Conservation (phyloP, 352 stramenopile species). For the Phytophthora agathidicida region DNA sequence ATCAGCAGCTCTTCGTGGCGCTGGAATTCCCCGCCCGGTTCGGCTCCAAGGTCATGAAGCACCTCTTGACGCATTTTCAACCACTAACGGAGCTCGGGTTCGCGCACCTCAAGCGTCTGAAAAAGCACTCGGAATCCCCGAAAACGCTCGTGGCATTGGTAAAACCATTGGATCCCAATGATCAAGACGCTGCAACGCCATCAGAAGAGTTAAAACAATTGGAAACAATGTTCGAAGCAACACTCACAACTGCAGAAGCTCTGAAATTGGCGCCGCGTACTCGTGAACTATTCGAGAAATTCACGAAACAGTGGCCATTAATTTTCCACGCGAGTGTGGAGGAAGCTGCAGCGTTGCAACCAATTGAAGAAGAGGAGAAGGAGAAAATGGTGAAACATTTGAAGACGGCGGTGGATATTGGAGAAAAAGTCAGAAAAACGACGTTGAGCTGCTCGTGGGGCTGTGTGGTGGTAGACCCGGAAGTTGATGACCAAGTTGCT, state of each 20-base stretch:
- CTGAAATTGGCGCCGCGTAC: conserved; percentile 63
- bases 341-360: conserved; percentile 39
- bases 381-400: conserved; percentile 35
- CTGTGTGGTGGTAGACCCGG: conserved; percentile 64
- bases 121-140: conserved; percentile 54
- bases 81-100: conserved; percentile 70
- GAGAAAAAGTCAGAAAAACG: conserved; percentile 13
- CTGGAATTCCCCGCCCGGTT: conserved; percentile 69
- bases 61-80: conserved; percentile 54
- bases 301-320: conserved; percentile 74
- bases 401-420: conserved; percentile 28
- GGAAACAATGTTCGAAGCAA: conserved; percentile 49
- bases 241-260: conserved; percentile 49
- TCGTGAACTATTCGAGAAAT: conserved; percentile 60
- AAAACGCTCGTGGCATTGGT: conserved; percentile 66
- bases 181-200: conserved; percentile 3
- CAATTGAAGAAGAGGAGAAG: conserved; percentile 49
- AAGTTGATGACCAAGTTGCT: conserved; percentile 36
- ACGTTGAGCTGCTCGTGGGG: conserved; percentile 45
- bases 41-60: conserved; percentile 72
- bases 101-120: conserved; percentile 84
- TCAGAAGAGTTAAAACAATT: conserved; percentile 31
- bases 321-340: conserved; percentile 84
- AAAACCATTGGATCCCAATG: conserved; percentile 28
- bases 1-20: conserved; percentile 72